Conservation (phyloP, 345 rosid genomes). For the Rhodamnia rubescens region DNA sequence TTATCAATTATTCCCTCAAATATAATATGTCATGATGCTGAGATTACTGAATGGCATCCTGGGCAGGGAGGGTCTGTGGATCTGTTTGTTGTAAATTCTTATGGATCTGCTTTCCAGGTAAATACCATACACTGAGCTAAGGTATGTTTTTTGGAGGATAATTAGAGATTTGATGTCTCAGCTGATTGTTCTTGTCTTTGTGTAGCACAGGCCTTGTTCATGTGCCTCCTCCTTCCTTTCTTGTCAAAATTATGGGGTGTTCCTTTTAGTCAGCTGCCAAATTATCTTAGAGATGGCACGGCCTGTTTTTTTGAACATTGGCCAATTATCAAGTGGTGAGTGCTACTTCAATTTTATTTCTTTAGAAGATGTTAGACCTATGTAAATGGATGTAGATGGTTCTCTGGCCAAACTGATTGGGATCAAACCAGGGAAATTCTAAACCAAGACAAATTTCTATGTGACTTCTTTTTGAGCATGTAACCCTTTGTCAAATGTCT, state of each 20-base stretch:
- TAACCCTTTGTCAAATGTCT: not conserved
- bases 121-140: slow-evolving; percentile 8
- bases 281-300: slow-evolving; percentile 77
- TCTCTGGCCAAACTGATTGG: not conserved
- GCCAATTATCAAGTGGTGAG: slow-evolving; percentile 60
- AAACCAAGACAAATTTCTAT: not conserved
- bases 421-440: not conserved
- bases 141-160: not conserved
- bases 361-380: not conserved
- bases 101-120: slow-evolving; percentile 87
- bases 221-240: slow-evolving; percentile 79
- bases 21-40: not conserved
- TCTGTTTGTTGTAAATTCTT: slow-evolving; percentile 85
- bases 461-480: not conserved
- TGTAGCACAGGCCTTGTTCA: slow-evolving; percentile 54
- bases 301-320: slow-evolving; percentile 85
- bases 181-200: slow-evolving; percentile 4
- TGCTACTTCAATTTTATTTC: not conserved
- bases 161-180: not conserved
- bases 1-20: not conserved
- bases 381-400: not conserved
- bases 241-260: slow-evolving; percentile 93
- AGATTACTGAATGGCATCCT: slow-evolving; percentile 5
- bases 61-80: slow-evolving; percentile 81
- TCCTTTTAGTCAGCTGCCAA: slow-evolving; percentile 79